phyloP scores from a whole-genome alignment of 371 early-diverging fungal genomes.

The Dichotomocladium elegans region DNA sequence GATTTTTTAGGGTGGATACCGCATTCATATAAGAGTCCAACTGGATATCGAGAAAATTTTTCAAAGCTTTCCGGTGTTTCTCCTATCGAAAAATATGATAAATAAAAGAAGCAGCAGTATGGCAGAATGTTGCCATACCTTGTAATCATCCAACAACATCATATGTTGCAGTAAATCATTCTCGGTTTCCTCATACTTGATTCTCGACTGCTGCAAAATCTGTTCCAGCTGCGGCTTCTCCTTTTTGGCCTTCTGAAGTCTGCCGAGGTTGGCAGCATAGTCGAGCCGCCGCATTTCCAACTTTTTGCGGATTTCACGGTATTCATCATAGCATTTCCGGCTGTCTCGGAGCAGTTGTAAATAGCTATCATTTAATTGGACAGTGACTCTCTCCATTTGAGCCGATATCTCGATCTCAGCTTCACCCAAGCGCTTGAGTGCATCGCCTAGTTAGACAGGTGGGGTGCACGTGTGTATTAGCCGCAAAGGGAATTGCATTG shows the following conservation, averaged over 20 bases:
- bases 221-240: constrained; percentile 90
- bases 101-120: too few species aligned
- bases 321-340: constrained; percentile 57
- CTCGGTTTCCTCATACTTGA: constrained; percentile 90
- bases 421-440: constrained; percentile 55
- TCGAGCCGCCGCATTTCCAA: constrained; percentile 86
- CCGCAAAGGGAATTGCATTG: not conserved
- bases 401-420: constrained; percentile 58
- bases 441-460: constrained; percentile 39
- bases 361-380: constrained; percentile 39
- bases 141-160: constrained; percentile 63
- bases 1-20: constrained; percentile 30
- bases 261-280: constrained; percentile 86
- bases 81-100: too few species aligned
- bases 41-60: constrained; percentile 53
- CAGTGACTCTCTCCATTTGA: constrained; percentile 52
- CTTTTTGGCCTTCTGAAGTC: constrained; percentile 84
- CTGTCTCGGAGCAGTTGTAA: constrained; percentile 37
- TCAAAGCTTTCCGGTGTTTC: constrained; percentile 49
- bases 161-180: constrained; percentile 62
- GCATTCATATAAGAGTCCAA: constrained; percentile 43
- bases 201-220: constrained; percentile 80
- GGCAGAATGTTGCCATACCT: too few species aligned
- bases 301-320: constrained; percentile 70
- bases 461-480: not conserved